These are phyloP conservation scores for Vitis cinerea DNA, from an alignment of 164 flowering plant species.

Conservation along the genomic window DNA sequence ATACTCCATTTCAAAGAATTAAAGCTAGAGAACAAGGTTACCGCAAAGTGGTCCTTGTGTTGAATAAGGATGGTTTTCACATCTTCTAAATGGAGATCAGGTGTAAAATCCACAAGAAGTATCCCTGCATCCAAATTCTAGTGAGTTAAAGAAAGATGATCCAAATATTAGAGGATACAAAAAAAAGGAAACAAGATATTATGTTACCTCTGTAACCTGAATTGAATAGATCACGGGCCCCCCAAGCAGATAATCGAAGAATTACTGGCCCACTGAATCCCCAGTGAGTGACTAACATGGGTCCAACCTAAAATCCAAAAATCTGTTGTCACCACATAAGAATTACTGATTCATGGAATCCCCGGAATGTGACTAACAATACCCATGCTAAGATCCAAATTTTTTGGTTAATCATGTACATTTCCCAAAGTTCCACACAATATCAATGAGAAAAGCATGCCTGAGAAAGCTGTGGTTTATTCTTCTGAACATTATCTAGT, in stretches of 20 bases:
- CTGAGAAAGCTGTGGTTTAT: constrained; percentile 70
- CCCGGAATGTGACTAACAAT: too few relatives aligned
- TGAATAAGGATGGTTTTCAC: constrained; percentile 53
- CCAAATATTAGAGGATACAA: background rate
- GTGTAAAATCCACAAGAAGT: constrained; percentile 76
- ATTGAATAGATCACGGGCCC: constrained; percentile 67
- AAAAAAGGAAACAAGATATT: background rate
- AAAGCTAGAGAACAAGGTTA: constrained; percentile 21
- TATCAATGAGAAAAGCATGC: constrained; percentile 29
- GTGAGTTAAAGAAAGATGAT: constrained; percentile 11
- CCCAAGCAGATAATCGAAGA: constrained; percentile 99
- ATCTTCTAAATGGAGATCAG: constrained; percentile 69
- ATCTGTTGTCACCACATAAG: background rate
- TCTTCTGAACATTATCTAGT: constrained; percentile 44
- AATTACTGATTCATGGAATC: too few relatives aligned
- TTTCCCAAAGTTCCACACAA: background rate
- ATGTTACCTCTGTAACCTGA: constrained; percentile 66
- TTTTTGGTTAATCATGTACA: background rate
- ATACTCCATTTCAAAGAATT: too few relatives aligned
- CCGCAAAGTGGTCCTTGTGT: constrained; percentile 63
- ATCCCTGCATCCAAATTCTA: constrained; percentile 47
- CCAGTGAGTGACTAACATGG: constrained; percentile 97
- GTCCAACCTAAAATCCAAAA: constrained; percentile 65
- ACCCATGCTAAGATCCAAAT: too few relatives aligned
- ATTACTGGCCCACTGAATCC: constrained; percentile 97